Evolutionary conservation across 192 early-diverging fungal genomes (phyloP).

Genomic region (Entomortierella lignicola): DNA sequence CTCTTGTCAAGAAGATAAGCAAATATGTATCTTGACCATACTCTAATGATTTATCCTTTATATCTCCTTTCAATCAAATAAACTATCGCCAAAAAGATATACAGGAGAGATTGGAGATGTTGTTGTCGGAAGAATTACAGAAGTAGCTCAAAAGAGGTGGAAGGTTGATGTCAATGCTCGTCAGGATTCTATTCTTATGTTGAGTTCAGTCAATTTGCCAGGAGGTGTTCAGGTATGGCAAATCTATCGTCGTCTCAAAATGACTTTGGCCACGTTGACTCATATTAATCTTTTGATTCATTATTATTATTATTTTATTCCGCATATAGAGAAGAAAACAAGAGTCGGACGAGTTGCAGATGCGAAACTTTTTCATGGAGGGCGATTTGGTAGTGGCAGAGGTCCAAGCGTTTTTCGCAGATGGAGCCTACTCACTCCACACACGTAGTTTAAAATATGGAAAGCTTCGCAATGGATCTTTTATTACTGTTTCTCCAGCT

Average conservation of each 20-base stretch:
- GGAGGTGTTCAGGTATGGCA: conserved; percentile 95
- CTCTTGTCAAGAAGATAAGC: no score
- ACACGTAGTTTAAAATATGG: conserved; percentile 92
- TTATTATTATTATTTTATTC: background rate
- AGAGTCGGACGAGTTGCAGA: conserved; percentile 96
- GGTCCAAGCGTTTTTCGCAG: conserved; percentile 85
- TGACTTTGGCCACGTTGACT: no score
- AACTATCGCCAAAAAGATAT: no score
- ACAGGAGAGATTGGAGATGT: conserved; percentile 97
- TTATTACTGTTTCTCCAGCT: conserved; percentile 88
- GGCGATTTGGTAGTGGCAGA: conserved; percentile 96
- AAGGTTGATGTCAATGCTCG: conserved; percentile 91
- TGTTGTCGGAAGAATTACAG: conserved; percentile 93
- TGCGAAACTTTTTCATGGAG: conserved; percentile 94
- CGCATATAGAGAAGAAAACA: conserved; percentile 82
- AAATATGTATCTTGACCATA: no score
- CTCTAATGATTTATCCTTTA: no score
- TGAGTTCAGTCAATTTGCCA: conserved; percentile 94
- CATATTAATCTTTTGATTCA: conserved; percentile 2
- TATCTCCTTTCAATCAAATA: no score
- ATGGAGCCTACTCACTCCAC: conserved; percentile 90
- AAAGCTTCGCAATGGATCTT: conserved; percentile 79
- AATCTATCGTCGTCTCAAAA: no score
- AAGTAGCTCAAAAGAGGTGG: conserved; percentile 93
- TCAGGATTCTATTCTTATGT: conserved; percentile 86